Evolutionary conservation across 208 protist species (phyloP).

Genomic region (Acanthamoeba lugdunensis): DNA sequence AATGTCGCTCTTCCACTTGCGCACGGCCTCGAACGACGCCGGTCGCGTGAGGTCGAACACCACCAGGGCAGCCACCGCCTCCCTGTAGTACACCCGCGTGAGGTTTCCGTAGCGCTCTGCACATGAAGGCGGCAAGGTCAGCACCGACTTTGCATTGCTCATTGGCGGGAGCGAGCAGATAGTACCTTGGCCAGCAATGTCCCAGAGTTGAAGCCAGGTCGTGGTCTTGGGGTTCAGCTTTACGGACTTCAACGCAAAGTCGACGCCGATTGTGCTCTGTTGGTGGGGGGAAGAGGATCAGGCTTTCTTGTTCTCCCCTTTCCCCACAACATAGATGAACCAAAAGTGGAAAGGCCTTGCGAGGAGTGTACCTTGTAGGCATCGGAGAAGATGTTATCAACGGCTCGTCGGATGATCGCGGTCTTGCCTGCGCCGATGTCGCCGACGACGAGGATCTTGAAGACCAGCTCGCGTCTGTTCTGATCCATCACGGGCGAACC

Average conservation of each 20-base stretch:
- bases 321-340: background rate
- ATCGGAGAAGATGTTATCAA: conserved; percentile 90
- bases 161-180: background rate
- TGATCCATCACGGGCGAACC: background rate
- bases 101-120: conserved; percentile 63
- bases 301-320: background rate
- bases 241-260: conserved; percentile 60
- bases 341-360: background rate
- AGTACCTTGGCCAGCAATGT: conserved; percentile 57
- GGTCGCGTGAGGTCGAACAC: conserved; percentile 80
- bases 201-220: conserved; percentile 63
- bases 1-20: conserved; percentile 78
- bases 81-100: conserved; percentile 68
- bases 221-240: background rate
- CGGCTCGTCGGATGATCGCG: conserved; percentile 90
- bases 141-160: background rate
- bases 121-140: conserved; percentile 60
- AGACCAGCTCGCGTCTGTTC: conserved; percentile 82
- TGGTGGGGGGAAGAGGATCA: too few species aligned
- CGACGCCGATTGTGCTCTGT: conserved; percentile 67
- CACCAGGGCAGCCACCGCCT: conserved; percentile 74
- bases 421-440: conserved; percentile 91
- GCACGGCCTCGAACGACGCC: conserved; percentile 68
- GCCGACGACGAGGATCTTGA: conserved; percentile 88
- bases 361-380: conserved; percentile 86